Conservation (phyloP, 345 rosid genomes). For the Turritis glabra region DNA sequence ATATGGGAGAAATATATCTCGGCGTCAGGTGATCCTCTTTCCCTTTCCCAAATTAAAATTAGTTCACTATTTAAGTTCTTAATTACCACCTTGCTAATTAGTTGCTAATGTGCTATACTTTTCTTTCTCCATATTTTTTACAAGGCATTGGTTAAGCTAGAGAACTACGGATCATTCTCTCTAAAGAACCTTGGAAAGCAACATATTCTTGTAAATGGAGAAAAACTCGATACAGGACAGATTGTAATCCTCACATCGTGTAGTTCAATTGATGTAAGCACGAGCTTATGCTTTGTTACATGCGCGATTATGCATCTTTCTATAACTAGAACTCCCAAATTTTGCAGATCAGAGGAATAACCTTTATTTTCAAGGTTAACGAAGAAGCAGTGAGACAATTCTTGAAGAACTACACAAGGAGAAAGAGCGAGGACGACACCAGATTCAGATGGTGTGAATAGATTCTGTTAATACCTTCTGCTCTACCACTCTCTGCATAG, state of each 20-base stretch:
- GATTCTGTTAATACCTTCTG: background rate
- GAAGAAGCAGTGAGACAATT: constrained; percentile 52
- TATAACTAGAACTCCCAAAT: background rate
- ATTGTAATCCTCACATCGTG: constrained; percentile 42
- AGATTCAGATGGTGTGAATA: constrained; percentile 52
- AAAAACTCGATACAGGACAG: constrained; percentile 52
- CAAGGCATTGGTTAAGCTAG: constrained; percentile 73
- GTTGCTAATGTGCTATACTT: constrained; percentile 5
- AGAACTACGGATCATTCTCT: constrained; percentile 57
- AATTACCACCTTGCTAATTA: background rate
- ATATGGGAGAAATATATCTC: constrained; percentile 63
- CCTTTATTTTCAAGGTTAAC: constrained; percentile 59
- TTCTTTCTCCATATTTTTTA: constrained; percentile 15
- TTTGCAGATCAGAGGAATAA: constrained; percentile 66
- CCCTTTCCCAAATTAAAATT: background rate
- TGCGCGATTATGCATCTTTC: background rate
- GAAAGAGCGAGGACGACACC: constrained; percentile 29
- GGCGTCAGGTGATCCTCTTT: constrained; percentile 64
- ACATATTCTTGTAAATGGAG: constrained; percentile 56
- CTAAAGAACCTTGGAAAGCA: constrained; percentile 70
- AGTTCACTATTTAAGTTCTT: background rate
- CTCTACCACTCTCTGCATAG: constrained; percentile 14
- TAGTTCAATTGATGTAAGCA: constrained; percentile 64
- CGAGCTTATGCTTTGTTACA: background rate
- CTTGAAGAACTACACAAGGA: constrained; percentile 31